phyloP scores from a whole-genome alignment of 1,139 yeast genomes.

The Schwanniomyces etchellsii region DNA sequence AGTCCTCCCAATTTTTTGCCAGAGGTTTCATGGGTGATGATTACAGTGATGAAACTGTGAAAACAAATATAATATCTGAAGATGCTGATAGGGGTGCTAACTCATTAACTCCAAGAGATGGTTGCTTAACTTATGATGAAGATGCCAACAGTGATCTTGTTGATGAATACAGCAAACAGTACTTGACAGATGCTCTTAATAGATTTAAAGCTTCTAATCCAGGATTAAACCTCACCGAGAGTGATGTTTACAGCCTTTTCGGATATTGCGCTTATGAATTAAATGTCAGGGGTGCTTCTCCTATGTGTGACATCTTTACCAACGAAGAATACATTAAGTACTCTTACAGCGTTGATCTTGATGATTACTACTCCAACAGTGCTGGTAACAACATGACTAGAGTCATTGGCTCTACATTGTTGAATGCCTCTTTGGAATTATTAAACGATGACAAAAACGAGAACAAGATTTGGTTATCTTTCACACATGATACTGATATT shows the following conservation, averaged over 20 bases:
- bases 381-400: slow-evolving; percentile 37
- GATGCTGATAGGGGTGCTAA: slow-evolving; percentile 20
- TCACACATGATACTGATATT: slow-evolving; percentile 54
- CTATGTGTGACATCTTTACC: slow-evolving; percentile 48
- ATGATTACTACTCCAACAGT: slow-evolving; percentile 43
- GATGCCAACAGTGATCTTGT: slow-evolving; percentile 8
- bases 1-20: slow-evolving; percentile 25
- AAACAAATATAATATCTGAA: slow-evolving; percentile 20
- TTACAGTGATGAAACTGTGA: slow-evolving; percentile 11
- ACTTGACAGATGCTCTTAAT: slow-evolving; percentile 32
- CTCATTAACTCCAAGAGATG: slow-evolving; percentile 25
- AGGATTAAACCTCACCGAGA: slow-evolving; percentile 27
- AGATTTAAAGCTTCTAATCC: slow-evolving; percentile 38
- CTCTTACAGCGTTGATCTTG: slow-evolving; percentile 41
- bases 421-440: slow-evolving; percentile 38
- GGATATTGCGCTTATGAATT: slow-evolving; percentile 51
- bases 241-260: slow-evolving; percentile 37
- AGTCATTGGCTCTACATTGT: slow-evolving; percentile 24
- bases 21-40: slow-evolving; percentile 23
- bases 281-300: slow-evolving; percentile 42
- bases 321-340: slow-evolving; percentile 41
- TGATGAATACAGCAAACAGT: slow-evolving; percentile 17
- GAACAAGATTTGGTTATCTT: slow-evolving; percentile 34
- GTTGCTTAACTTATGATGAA: slow-evolving; percentile 14
- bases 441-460: slow-evolving; percentile 18